A percentile compares a stretch with the other conserved stretches of the same genome.
Evolutionary conservation across 106 monocot species (phyloP).

Genomic region (Dioscorea dumetorum): DNA sequence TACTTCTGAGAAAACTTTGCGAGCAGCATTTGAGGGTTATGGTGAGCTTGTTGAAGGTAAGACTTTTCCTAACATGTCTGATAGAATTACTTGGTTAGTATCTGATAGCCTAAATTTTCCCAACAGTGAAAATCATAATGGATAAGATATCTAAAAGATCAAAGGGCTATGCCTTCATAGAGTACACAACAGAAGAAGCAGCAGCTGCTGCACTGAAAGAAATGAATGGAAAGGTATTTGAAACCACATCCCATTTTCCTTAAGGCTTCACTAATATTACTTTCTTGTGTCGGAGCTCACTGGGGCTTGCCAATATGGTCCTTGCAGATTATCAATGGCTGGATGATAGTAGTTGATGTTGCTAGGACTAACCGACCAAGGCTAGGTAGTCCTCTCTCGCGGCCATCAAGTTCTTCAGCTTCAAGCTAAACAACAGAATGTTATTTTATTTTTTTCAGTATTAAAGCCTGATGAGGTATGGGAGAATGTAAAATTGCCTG

Average conservation of each 20-base stretch:
- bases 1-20: slow-evolving; percentile 95
- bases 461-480: background rate
- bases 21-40: slow-evolving; percentile 82
- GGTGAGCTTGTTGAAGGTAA: slow-evolving; percentile 92
- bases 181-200: slow-evolving; percentile 89
- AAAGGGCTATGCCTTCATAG: slow-evolving; percentile 93
- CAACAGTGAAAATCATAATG: slow-evolving; percentile 89
- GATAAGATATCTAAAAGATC: slow-evolving; percentile 98
- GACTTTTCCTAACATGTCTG: background rate
- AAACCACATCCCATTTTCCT: background rate
- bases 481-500: slow-evolving; percentile 41
- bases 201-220: slow-evolving; percentile 78
- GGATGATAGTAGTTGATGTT: slow-evolving; percentile 98
- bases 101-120: background rate
- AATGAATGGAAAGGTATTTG: slow-evolving; percentile 92
- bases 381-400: slow-evolving; percentile 13
- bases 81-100: no score
- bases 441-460: background rate
- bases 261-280: no score
- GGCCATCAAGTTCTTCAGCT: slow-evolving; percentile 6
- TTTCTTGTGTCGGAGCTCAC: no score
- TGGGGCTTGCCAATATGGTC: no score
- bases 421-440: slow-evolving; percentile 6
- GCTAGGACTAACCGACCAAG: slow-evolving; percentile 61
- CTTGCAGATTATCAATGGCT: slow-evolving; percentile 92